Percentiles rank a stretch among this genome's conserved stretches.
Conservation (phyloP, 768 basidiomycete genomes). For the Paxillus involutus region DNA sequence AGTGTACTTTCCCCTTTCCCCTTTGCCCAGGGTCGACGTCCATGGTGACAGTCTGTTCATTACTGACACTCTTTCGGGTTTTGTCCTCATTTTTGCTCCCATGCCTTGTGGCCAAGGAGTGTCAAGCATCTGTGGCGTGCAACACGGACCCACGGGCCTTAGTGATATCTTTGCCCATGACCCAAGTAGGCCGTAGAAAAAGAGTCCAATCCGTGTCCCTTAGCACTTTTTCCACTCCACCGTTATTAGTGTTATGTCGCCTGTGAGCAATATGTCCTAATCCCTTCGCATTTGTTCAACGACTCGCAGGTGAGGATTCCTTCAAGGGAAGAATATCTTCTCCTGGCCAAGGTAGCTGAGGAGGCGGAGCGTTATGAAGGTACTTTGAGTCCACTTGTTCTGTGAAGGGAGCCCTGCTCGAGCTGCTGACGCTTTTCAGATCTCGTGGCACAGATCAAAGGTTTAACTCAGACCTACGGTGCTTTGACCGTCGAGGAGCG, state of each 20-base stretch:
- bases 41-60: slow-evolving; percentile 1
- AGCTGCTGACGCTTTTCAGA: slow-evolving; percentile 42
- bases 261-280: slow-evolving; percentile 21
- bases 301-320: slow-evolving; percentile 28
- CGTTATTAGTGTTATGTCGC: slow-evolving; percentile 22
- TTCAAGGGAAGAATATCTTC: slow-evolving; percentile 42
- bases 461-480: slow-evolving; percentile 64
- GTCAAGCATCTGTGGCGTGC: slow-evolving; percentile 9
- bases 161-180: slow-evolving; percentile 26
- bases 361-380: slow-evolving; percentile 91
- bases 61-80: slow-evolving; percentile 4
- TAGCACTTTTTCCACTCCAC: slow-evolving; percentile 8
- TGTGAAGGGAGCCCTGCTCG: neutral
- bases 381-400: slow-evolving; percentile 28
- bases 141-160: slow-evolving; percentile 8
- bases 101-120: slow-evolving; percentile 13
- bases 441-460: slow-evolving; percentile 77
- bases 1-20: slow-evolving; percentile 21
- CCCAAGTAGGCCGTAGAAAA: slow-evolving; percentile 30
- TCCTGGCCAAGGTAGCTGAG: slow-evolving; percentile 80
- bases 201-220: slow-evolving; percentile 10
- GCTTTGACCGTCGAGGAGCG: slow-evolving; percentile 82
- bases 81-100: slow-evolving; percentile 5
- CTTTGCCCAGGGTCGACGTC: slow-evolving; percentile 29
- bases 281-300: neutral